Evolutionary conservation across 495 filamentous ascomycete species (phyloP), one percentile per base, ranked within the genome.

Genomic region (Neurospora pannonica): DNA sequence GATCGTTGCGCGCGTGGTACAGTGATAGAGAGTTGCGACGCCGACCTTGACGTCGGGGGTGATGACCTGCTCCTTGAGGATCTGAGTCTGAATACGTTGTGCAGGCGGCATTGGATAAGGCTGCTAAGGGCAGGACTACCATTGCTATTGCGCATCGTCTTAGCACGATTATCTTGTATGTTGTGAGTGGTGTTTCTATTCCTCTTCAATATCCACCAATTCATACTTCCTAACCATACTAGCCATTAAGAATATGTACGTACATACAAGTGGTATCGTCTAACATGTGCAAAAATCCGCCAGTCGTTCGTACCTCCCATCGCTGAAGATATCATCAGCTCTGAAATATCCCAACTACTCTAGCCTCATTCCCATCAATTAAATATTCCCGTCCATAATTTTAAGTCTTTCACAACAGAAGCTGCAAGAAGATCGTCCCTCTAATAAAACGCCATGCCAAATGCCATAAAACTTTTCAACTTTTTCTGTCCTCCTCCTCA

Each of bases 61-160:
- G 54, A 92, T 86, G 71, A 97, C 83, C 81, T 97, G 93, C 75
- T 84, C 84, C 80, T 88, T 87, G 54, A 97, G 78, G 69, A 96
- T 89, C 70, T 88, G 90, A 94, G 83, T 90, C 88, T 38, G 93
- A 97, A 84, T 87, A 88, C 77, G 83, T 92, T 34, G 87, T 97
- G 67, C 92, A 95, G 83, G 86, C 87, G 46, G 92, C 92, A 8
- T 85, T 97, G 74, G 91, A 92, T 76, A 86, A 88, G 77, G 90
- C 91, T 0, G 87, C 89, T 2, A 81, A 82, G 71, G 88, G 87
- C 15, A 84, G 92, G 72, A 96, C 92, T 0, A 92, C 93, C 72
- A 87, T 97, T 46, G 93, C 90, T 0, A 92, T 97, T 38, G 93
- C 93, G 13, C 90, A 92, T 78, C 83, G 89, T 13, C 80, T 90